Base-by-base conservation (phyloP, 345 rosid genomes). In the Mercurialis annua region DNA sequence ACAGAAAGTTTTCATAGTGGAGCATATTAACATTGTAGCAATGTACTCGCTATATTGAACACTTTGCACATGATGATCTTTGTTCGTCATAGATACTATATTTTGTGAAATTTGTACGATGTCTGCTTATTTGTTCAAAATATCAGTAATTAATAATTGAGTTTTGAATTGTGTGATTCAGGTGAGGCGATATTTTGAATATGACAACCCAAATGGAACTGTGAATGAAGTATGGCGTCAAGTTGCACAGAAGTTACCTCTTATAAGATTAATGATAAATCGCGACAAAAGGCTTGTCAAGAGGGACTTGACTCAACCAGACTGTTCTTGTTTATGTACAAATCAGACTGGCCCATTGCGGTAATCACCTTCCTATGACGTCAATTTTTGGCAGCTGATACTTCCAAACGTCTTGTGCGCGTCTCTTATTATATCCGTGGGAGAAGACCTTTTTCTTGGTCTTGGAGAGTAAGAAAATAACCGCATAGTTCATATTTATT, bases 211-310 rank as follows among this genome's bases (percentile, higher is more conserved):
- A 12, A 72, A 86, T 64, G 99, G 99, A 81, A 80, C 96, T 50
- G 97, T 91, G 65, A 81, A 86, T 59, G 97, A 89, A 78, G 86
- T 91, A 54, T 94, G 99, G 99, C 90, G 85, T 27, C 85, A 89
- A 80, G 81, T 94, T 55, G 77, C 90, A 0, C 90, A 81, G 77
- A 94, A 94, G 86, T 84, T 91, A 47, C 92, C 96, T 33, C 85
- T 91, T 48, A 84, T 94, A 56, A 92, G 84, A 74, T 70, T 83
- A 75, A 89, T 87, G 99, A 84, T 79, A 48, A 94, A 91, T 68
- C 92, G 96, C 0, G 97, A 86, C 73, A 94, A 79, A 74, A 85
- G 99, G 75, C 80, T 87, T 5, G 85, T 86, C 26, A 70, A 72
- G 75, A 87, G 84, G 73, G 83, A 84, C 46, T 56, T 64, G 38